Percentiles rank a stretch among this genome's conserved stretches.
Conservation (phyloP, 345 rosid species). For the Populus euphratica region DNA sequence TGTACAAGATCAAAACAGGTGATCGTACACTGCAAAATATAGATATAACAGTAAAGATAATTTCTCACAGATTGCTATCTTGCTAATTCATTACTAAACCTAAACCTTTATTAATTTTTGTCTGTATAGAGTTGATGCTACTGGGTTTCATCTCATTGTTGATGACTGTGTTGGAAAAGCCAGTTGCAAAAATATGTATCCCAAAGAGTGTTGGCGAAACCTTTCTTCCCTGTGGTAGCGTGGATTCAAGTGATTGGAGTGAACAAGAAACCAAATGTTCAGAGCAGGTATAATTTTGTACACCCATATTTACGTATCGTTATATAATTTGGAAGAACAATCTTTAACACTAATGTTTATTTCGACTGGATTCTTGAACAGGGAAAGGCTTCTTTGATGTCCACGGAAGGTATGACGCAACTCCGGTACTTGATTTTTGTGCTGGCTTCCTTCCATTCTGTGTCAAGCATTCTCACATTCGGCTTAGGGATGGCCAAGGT, state of each 20-base stretch:
- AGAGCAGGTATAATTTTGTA: slow-evolving; percentile 27
- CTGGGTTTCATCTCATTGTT: slow-evolving; percentile 79
- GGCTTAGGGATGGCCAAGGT: slow-evolving; percentile 72
- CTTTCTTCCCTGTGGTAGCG: slow-evolving; percentile 50
- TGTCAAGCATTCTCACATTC: slow-evolving; percentile 47
- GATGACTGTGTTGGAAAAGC: slow-evolving; percentile 49
- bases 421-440: slow-evolving; percentile 53
- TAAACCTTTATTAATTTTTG: neutral
- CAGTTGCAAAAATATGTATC: slow-evolving; percentile 61
- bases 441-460: slow-evolving; percentile 51
- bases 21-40: neutral
- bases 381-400: slow-evolving; percentile 53
- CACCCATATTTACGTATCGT: too few species aligned
- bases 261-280: slow-evolving; percentile 48
- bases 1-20: slow-evolving; percentile 85
- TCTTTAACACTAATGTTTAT: neutral
- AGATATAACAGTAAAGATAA: neutral
- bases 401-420: slow-evolving; percentile 40
- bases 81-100: neutral
- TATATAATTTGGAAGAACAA: neutral
- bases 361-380: slow-evolving; percentile 17
- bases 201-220: slow-evolving; percentile 33
- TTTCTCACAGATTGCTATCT: neutral
- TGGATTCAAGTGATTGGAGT: slow-evolving; percentile 9
- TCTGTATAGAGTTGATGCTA: slow-evolving; percentile 55